phyloP scores from a whole-genome alignment of 768 basidiomycete genomes.

The Termitomyces sp. region DNA sequence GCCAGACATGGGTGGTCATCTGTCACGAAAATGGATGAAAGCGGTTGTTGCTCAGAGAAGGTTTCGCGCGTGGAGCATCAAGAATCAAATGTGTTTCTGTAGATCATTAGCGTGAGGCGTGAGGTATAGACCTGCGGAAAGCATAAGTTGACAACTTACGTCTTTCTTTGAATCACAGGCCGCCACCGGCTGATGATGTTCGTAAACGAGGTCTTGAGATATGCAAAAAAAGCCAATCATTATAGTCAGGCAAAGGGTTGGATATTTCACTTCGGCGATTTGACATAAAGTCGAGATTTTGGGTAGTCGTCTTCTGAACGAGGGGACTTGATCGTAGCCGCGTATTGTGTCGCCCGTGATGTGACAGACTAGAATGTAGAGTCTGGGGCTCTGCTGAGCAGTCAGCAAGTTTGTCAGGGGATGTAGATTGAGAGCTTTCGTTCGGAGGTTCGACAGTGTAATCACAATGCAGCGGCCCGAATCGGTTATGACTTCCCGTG shows the following conservation, averaged over 20 bases:
- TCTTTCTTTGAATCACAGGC: constrained; percentile 13
- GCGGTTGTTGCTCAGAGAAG: background rate
- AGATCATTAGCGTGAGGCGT: background rate
- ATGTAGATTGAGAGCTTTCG: background rate
- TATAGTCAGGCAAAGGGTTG: background rate
- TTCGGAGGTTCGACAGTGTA: background rate
- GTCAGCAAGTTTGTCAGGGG: background rate
- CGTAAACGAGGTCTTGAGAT: constrained; percentile 14
- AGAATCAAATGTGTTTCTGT: background rate
- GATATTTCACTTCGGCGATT: background rate
- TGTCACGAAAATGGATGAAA: background rate
- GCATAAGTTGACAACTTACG: background rate
- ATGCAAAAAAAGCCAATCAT: constrained; percentile 2
- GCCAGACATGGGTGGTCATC: background rate
- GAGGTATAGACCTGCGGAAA: background rate
- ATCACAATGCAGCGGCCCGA: background rate
- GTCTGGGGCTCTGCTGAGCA: background rate
- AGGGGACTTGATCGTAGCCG: background rate
- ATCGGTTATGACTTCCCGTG: background rate
- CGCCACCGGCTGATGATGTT: constrained; percentile 21
- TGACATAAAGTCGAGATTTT: background rate
- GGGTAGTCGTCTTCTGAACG: background rate
- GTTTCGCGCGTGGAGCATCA: background rate
- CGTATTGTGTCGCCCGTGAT: background rate
- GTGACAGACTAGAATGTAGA: background rate